Percentiles rank a stretch among this genome's conserved stretches.
Conservation (phyloP, 192 early-diverging fungal genomes). For the Coemansia sp. region DNA sequence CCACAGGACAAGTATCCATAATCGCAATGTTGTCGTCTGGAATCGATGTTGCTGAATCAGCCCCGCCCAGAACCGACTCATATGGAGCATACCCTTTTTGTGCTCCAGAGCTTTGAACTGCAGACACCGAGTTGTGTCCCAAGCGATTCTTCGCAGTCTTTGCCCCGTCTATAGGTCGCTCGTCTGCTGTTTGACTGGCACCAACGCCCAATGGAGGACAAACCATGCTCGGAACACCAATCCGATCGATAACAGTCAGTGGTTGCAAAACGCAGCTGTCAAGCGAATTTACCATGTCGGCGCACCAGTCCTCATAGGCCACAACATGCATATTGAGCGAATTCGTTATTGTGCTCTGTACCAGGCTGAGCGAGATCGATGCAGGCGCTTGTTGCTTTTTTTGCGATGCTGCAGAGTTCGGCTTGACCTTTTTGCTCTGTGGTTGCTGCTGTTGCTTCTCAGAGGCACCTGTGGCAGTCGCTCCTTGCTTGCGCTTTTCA, state of each 20-base stretch:
- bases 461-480: not conserved
- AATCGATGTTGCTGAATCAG: not conserved
- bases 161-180: not conserved
- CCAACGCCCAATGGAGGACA: constrained; percentile 1
- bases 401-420: not conserved
- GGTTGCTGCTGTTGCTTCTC: not conserved
- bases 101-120: not conserved
- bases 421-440: not conserved
- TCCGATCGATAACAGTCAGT: constrained; percentile 20
- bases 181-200: too few relatives aligned
- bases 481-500: constrained; percentile 22
- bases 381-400: not conserved
- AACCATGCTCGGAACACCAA: constrained; percentile 15
- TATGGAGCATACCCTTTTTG: constrained; percentile 2
- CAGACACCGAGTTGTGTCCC: not conserved
- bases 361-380: not conserved
- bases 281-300: not conserved
- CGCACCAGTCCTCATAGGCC: constrained; percentile 7
- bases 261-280: constrained; percentile 29
- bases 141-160: not conserved
- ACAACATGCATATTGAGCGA: not conserved
- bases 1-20: not conserved
- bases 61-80: constrained; percentile 20
- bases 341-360: not conserved
- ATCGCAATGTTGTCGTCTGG: not conserved